Percentiles rank a stretch among this genome's conserved stretches.
phyloP scores from a whole-genome alignment of 2,329 filamentous ascomycete genomes.

The Podosphaera aphanis region DNA sequence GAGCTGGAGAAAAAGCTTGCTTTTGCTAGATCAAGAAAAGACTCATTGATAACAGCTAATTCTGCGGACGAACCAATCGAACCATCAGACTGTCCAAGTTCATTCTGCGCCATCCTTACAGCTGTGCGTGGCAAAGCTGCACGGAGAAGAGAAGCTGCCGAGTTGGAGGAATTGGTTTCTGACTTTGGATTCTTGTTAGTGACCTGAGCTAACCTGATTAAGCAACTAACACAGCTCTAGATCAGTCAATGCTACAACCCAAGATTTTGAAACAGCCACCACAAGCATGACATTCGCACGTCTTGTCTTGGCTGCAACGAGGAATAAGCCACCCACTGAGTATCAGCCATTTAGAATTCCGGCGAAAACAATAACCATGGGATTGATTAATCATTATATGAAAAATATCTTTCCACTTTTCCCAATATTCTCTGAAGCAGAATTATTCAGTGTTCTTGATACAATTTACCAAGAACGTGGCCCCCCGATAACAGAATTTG shows the following conservation, averaged over 20 bases:
- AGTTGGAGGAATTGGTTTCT: constrained; percentile 78
- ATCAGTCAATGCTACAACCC: constrained; percentile 79
- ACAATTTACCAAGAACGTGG: constrained; percentile 53
- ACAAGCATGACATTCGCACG: constrained; percentile 83
- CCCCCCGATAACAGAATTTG: constrained; percentile 35
- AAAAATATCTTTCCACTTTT: constrained; percentile 58
- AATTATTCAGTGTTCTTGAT: constrained; percentile 55
- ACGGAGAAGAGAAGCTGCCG: constrained; percentile 49
- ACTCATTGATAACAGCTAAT: constrained; percentile 36
- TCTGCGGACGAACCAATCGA: constrained; percentile 28
- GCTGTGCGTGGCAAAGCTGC: constrained; percentile 41
- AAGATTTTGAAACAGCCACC: constrained; percentile 76
- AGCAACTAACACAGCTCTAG: constrained; percentile 21
- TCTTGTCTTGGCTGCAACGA: constrained; percentile 62
- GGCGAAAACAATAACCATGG: constrained; percentile 40
- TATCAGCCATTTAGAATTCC: constrained; percentile 41
- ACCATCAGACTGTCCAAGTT: constrained; percentile 35
- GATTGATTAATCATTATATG: constrained; percentile 63
- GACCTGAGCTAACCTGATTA: background rate
- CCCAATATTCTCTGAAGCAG: constrained; percentile 62
- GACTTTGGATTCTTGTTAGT: constrained; percentile 76
- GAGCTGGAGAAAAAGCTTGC: constrained; percentile 59
- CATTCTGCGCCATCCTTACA: constrained; percentile 34
- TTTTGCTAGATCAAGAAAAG: constrained; percentile 46
- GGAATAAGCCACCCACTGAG: constrained; percentile 46